Conservation (phyloP, 352 stramenopile species). For the Paralagenidium karlingii region DNA sequence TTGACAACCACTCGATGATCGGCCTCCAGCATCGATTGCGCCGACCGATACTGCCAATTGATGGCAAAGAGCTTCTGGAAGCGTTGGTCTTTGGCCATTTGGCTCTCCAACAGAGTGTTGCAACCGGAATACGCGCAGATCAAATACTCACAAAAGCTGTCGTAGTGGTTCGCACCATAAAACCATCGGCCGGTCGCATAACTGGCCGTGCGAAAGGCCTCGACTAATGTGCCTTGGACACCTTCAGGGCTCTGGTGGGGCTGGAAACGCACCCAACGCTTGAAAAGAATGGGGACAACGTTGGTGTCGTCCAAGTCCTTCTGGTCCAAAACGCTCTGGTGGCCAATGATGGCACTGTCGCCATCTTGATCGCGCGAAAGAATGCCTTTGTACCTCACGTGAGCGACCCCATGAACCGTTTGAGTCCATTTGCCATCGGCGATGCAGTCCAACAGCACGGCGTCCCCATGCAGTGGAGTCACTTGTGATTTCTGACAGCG, state of each 20-base stretch:
- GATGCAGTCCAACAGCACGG: constrained; percentile 74
- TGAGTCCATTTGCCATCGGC: constrained; percentile 77
- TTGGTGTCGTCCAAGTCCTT: constrained; percentile 71
- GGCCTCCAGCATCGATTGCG: constrained; percentile 12
- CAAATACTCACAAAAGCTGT: constrained; percentile 82
- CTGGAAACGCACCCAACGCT: constrained; percentile 78
- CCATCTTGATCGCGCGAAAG: constrained; percentile 53
- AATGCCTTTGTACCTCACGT: constrained; percentile 82
- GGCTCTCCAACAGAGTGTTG: constrained; percentile 66
- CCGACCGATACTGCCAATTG: too few relatives aligned
- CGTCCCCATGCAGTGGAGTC: constrained; percentile 49
- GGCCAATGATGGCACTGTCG: constrained; percentile 62
- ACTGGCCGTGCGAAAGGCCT: constrained; percentile 73
- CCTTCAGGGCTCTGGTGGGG: constrained; percentile 53
- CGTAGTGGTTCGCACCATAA: constrained; percentile 85
- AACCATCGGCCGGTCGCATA: constrained; percentile 72
- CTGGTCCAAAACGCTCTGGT: constrained; percentile 74
- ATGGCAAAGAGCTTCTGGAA: too few relatives aligned
- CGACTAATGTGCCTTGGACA: constrained; percentile 63
- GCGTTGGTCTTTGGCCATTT: constrained; percentile 68
- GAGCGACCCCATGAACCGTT: constrained; percentile 64
- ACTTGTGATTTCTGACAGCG: too few relatives aligned
- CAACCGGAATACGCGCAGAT: constrained; percentile 78
- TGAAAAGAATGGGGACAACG: constrained; percentile 76
- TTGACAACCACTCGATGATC: constrained; percentile 68